phyloP scores from a whole-genome alignment of 1,284 basidiomycete species.

The Tetrapyrgos nigripes region DNA sequence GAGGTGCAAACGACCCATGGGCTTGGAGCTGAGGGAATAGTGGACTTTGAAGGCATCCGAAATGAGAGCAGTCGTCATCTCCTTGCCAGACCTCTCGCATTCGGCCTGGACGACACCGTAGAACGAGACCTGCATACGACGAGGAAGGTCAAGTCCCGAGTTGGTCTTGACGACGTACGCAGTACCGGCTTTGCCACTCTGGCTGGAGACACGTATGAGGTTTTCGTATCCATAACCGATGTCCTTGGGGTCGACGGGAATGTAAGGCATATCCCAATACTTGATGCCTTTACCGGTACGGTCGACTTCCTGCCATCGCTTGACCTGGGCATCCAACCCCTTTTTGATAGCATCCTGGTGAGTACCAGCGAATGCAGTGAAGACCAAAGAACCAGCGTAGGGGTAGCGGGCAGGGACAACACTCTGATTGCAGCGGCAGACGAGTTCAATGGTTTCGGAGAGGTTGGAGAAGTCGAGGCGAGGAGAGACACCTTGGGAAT shows the following conservation, averaged over 20 bases:
- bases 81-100: constrained; percentile 84
- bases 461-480: constrained; percentile 86
- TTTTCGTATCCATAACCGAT: constrained; percentile 91
- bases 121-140: constrained; percentile 89
- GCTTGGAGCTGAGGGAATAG: constrained; percentile 71
- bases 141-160: constrained; percentile 83
- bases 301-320: constrained; percentile 53
- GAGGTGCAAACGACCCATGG: constrained; percentile 35
- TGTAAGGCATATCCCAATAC: constrained; percentile 88
- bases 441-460: constrained; percentile 81
- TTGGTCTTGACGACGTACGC: constrained; percentile 89
- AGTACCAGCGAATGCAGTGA: constrained; percentile 91
- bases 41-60: constrained; percentile 77
- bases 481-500: constrained; percentile 87
- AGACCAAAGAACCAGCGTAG: constrained; percentile 91
- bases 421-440: constrained; percentile 87
- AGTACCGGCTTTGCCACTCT: constrained; percentile 87
- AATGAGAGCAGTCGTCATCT: constrained; percentile 57
- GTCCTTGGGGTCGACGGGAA: constrained; percentile 90
- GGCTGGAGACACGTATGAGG: constrained; percentile 92
- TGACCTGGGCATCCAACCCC: constrained; percentile 80
- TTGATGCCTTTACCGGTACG: constrained; percentile 56
- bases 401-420: constrained; percentile 89
- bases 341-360: constrained; percentile 97
- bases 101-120: constrained; percentile 89